Evolutionary conservation across 2,329 filamentous ascomycete species (phyloP), one percentile per base, ranked within the genome.

Genomic region (Verticillium albo-atrum): DNA sequence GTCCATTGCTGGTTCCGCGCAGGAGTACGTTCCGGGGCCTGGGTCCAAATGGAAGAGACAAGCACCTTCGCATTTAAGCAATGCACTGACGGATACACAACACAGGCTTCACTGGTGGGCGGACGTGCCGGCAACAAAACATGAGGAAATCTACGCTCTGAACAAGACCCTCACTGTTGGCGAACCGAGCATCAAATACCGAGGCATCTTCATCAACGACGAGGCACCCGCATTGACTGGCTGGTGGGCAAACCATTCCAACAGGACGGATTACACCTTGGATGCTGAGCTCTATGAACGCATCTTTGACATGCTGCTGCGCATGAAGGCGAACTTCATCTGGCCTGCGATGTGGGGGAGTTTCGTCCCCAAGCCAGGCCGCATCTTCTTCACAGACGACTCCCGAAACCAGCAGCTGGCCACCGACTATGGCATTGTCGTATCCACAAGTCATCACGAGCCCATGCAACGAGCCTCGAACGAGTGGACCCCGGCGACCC

Each of bases 301-400:
- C 47, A 82, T 91, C 20, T 90, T 89, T 63, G 88, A 90, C 72
- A 75, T 90, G 2, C 74, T 90, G 4, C 80, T 90, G 14, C 79
- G 88, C 15, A 76, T 88, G 47, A 80, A 83, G 56, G 88, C 87
- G 17, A 90, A 90, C 70, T 90, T 89, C 66, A 75, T 90, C 57
- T 90, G 88, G 88, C 88, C 87, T 1, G 82, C 86, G 6, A 62
- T 62, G 60, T 62, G 60, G 60, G 60, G 34, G 1, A 60, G 55
- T 30, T 62, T 58, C 1, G 77, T 82, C 70, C 60, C 60, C 1
- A 55, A 54, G n/a, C 90, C 87, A 87, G 81, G 79, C 14, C 80
- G 80, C 60, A 89, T 89, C 80, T 90, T 90, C 70, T 82, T 85
- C 66, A 81, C 89, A 1, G 88, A 90, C 63, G 88, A 90, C 67